Conservation (phyloP, 177 flowering plant species). For the Vitis hybrid region DNA sequence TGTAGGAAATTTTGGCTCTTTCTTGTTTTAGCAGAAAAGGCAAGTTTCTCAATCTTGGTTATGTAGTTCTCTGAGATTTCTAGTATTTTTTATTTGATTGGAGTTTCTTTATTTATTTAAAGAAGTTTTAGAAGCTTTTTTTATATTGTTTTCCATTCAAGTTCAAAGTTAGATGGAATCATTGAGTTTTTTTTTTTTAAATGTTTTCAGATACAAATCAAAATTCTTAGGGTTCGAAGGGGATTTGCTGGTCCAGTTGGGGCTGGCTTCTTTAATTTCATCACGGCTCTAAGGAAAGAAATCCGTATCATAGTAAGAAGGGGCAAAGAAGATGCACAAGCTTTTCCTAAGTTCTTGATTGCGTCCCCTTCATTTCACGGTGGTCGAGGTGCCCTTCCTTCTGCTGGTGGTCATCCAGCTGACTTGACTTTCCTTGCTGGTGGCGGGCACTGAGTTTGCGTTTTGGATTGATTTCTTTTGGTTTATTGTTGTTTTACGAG, state of each 20-base stretch:
- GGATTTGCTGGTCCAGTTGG: conserved; percentile 33
- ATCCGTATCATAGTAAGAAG: conserved; percentile 20
- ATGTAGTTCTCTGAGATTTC: too few relatives aligned
- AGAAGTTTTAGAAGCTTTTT: too few relatives aligned
- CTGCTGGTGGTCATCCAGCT: conserved; percentile 49
- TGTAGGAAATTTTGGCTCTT: too few relatives aligned
- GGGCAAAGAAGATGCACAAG: conserved; percentile 27
- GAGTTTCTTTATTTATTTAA: too few relatives aligned
- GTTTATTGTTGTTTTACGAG: background rate
- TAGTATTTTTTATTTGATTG: too few relatives aligned
- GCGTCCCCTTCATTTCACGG: conserved; percentile 49
- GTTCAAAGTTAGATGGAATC: too few relatives aligned
- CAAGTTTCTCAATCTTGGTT: too few relatives aligned
- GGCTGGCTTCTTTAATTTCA: conserved; percentile 35
- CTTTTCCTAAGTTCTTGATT: conserved; percentile 36
- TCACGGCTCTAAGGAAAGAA: conserved; percentile 38
- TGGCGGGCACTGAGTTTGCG: conserved; percentile 29
- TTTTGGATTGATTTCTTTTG: conserved; percentile 3
- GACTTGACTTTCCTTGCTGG: conserved; percentile 51
- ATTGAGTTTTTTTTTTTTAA: too few relatives aligned
- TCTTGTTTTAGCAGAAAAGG: too few relatives aligned
- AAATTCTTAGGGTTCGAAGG: background rate
- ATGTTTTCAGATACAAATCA: too few relatives aligned
- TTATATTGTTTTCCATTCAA: too few relatives aligned
- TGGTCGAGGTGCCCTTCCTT: conserved; percentile 54